A percentile compares a stretch with the other conserved stretches of the same genome.
Conservation (phyloP, 495 filamentous ascomycete genomes). For the Penicillium diatomitis region DNA sequence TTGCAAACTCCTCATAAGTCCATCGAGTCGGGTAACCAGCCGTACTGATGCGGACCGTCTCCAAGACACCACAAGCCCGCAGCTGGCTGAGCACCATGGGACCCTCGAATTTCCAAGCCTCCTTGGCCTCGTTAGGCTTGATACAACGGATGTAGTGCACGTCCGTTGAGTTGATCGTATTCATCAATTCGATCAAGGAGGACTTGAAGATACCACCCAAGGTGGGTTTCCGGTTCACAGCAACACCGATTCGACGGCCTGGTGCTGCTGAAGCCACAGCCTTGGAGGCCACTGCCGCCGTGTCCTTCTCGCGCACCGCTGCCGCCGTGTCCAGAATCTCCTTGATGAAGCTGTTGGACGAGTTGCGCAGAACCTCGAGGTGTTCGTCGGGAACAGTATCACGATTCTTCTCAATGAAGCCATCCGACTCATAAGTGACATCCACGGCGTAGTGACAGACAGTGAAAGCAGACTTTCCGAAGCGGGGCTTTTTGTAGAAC, state of each 20-base stretch:
- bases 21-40: conserved; percentile 96
- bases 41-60: conserved; percentile 96
- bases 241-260: conserved; percentile 78
- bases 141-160: conserved; percentile 99
- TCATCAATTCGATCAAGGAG: conserved; percentile 95
- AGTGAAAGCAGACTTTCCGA: conserved; percentile 95
- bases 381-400: conserved; percentile 99
- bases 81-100: conserved; percentile 98
- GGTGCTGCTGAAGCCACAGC: conserved; percentile 48
- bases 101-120: conserved; percentile 95
- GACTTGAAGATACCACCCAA: conserved; percentile 98
- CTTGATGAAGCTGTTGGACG: conserved; percentile 76
- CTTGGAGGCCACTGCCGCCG: conserved; percentile 61
- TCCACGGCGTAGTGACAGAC: conserved; percentile 98
- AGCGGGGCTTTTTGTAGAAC: conserved; percentile 96
- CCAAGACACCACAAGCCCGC: conserved; percentile 95
- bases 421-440: conserved; percentile 99
- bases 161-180: conserved; percentile 93
- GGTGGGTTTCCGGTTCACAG: conserved; percentile 91
- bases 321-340: conserved; percentile 81
- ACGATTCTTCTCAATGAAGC: conserved; percentile 99
- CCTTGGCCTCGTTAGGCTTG: conserved; percentile 97
- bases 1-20: conserved; percentile 98
- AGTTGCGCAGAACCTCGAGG: conserved; percentile 78
- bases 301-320: conserved; percentile 82